A percentile compares a stretch with the other conserved stretches of the same genome.
These are phyloP conservation scores for Crotalaria pallida DNA, from an alignment of 306 rosid genomes.

Conservation along the genomic window DNA sequence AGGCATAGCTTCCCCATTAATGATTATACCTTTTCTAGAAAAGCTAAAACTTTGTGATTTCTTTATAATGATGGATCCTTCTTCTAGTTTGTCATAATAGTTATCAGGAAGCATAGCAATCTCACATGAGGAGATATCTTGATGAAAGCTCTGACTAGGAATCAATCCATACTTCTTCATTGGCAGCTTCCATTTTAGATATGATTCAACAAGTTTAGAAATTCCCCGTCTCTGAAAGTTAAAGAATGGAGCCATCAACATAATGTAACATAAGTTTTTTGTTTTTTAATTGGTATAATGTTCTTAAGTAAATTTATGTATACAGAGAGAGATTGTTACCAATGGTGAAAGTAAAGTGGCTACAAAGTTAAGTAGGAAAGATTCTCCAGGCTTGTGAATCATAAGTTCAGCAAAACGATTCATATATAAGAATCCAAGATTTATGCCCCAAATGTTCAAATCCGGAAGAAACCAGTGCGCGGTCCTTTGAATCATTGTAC, in stretches of 20 bases:
- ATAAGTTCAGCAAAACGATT: constrained; percentile 46
- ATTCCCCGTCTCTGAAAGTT: constrained; percentile 44
- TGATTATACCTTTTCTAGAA: constrained; percentile 36
- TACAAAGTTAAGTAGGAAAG: constrained; percentile 24
- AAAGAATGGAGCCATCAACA: neutral
- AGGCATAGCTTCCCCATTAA: constrained; percentile 33
- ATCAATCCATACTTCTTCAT: constrained; percentile 36
- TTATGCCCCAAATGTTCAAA: constrained; percentile 27
- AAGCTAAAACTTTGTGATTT: constrained; percentile 37
- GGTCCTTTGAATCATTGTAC: constrained; percentile 38
- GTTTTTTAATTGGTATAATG: neutral
- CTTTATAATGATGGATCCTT: constrained; percentile 44
- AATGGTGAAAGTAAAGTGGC: constrained; percentile 49
- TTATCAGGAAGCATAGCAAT: constrained; percentile 28
- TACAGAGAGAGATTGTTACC: constrained; percentile 36
- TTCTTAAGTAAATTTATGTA: neutral
- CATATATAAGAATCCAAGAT: constrained; percentile 26
- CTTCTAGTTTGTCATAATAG: constrained; percentile 33
- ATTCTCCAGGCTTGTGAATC: constrained; percentile 53
- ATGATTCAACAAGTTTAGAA: constrained; percentile 28
- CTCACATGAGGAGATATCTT: constrained; percentile 31
- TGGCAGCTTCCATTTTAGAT: constrained; percentile 44
- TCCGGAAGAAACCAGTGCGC: constrained; percentile 39
- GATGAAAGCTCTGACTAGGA: constrained; percentile 37
- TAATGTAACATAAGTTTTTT: too few relatives aligned